Percentiles rank a stretch among this genome's conserved stretches.
phyloP scores from a whole-genome alignment of 192 early-diverging fungal genomes.

The Entomortierella parvispora region DNA sequence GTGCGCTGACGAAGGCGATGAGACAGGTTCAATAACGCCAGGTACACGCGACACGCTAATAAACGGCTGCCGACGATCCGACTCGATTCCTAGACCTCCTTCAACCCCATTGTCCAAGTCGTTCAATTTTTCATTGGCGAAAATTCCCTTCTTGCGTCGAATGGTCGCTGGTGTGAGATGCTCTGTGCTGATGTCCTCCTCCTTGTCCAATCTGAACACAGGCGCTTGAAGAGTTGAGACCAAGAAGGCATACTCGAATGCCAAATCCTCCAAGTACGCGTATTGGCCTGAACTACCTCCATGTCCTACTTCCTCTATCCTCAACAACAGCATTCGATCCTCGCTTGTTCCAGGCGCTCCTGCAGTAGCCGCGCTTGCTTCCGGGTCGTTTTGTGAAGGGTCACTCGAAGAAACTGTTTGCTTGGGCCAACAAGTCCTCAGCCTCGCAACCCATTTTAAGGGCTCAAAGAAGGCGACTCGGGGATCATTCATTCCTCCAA shows the following conservation, averaged over 20 bases:
- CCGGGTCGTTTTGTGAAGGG: neutral
- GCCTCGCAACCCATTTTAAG: slow-evolving; percentile 84
- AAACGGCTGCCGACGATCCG: slow-evolving; percentile 22
- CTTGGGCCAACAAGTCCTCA: slow-evolving; percentile 54
- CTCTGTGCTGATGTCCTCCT: slow-evolving; percentile 10
- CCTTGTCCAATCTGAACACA: slow-evolving; percentile 34
- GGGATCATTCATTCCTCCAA: slow-evolving; percentile 82
- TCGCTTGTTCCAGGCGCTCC: neutral
- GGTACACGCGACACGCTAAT: neutral
- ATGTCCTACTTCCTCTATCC: slow-evolving; percentile 63
- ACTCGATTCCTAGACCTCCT: slow-evolving; percentile 14
- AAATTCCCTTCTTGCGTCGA: slow-evolving; percentile 16
- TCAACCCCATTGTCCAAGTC: slow-evolving; percentile 15
- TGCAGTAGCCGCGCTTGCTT: neutral
- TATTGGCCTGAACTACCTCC: slow-evolving; percentile 58
- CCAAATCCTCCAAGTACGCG: slow-evolving; percentile 54
- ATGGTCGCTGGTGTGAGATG: slow-evolving; percentile 17
- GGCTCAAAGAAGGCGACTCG: slow-evolving; percentile 88
- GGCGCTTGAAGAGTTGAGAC: slow-evolving; percentile 59
- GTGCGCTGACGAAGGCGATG: no score
- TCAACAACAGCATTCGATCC: slow-evolving; percentile 46
- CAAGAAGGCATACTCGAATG: slow-evolving; percentile 64
- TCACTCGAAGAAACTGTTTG: no score
- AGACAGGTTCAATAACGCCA: no score
- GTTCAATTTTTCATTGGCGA: slow-evolving; percentile 29